Evolutionary conservation across 306 rosid species (phyloP).

Genomic region (barrel medic (Medicago truncatula)): DNA sequence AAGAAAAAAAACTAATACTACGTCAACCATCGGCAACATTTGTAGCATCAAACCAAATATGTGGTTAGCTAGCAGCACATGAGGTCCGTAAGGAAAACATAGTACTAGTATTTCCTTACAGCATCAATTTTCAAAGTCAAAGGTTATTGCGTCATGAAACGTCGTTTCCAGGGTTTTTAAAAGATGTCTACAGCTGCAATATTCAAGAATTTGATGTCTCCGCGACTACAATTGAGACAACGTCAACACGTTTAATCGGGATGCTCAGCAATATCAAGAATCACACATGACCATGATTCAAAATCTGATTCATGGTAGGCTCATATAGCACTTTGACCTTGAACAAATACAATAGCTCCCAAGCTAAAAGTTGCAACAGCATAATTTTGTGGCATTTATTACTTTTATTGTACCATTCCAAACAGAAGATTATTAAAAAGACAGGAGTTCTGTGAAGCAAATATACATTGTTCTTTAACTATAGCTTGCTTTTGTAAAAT

Average conservation of each 20-base stretch:
- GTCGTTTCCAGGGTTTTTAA: too few species aligned
- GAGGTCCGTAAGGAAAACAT: too few species aligned
- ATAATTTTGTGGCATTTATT: neutral
- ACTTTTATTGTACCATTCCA: neutral
- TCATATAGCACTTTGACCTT: neutral
- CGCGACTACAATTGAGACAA: neutral
- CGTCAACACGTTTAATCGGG: neutral
- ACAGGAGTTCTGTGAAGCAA: conserved; percentile 4
- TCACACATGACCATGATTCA: neutral
- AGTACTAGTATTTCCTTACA: too few species aligned
- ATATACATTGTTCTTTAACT: conserved; percentile 14
- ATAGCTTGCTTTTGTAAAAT: conserved; percentile 9
- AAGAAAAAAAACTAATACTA: too few species aligned
- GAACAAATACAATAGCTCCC: neutral
- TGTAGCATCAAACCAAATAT: too few species aligned
- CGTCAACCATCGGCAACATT: too few species aligned
- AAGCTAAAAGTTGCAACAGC: neutral
- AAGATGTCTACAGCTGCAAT: neutral
- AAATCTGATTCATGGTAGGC: neutral
- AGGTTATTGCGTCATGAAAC: neutral
- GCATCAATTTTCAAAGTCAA: neutral
- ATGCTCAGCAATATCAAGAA: neutral
- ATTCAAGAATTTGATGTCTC: neutral
- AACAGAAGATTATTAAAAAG: conserved; percentile 12
- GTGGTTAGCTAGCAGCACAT: too few species aligned